Conservation (phyloP, 2,329 filamentous ascomycete species). For the Botrytis medusae region DNA sequence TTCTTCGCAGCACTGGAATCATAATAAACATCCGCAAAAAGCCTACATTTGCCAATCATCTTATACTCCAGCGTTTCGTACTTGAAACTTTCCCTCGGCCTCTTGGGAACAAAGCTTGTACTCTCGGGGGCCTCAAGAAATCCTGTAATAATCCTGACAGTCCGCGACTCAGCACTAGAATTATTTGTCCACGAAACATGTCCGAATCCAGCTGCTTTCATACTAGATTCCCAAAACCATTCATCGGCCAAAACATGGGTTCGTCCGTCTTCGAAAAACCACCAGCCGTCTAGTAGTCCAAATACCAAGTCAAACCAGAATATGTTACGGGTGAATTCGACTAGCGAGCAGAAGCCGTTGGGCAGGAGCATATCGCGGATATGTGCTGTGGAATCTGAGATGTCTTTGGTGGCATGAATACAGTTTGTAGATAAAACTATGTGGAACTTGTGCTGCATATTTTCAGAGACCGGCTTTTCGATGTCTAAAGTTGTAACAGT, state of each 20-base stretch:
- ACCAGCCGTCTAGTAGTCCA: conserved; percentile 38
- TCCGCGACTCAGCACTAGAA: background rate
- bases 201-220: conserved; percentile 12
- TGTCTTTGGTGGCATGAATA: conserved; percentile 33
- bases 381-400: conserved; percentile 21
- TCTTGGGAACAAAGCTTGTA: background rate
- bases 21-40: background rate
- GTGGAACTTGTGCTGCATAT: conserved; percentile 26
- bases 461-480: conserved; percentile 24
- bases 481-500: conserved; percentile 28
- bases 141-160: background rate
- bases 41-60: background rate
- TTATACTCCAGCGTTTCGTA: background rate
- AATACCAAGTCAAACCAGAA: conserved; percentile 35
- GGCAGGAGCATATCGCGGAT: conserved; percentile 24
- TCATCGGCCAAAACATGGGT: conserved; percentile 20
- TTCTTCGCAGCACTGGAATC: background rate
- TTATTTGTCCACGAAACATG: background rate
- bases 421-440: conserved; percentile 32
- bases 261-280: conserved; percentile 28
- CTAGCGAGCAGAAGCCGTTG: conserved; percentile 29
- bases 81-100: background rate
- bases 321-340: conserved; percentile 32
- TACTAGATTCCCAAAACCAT: conserved; percentile 23
- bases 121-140: background rate